Conservation (phyloP, 768 basidiomycete species). For the Russula sp. region DNA sequence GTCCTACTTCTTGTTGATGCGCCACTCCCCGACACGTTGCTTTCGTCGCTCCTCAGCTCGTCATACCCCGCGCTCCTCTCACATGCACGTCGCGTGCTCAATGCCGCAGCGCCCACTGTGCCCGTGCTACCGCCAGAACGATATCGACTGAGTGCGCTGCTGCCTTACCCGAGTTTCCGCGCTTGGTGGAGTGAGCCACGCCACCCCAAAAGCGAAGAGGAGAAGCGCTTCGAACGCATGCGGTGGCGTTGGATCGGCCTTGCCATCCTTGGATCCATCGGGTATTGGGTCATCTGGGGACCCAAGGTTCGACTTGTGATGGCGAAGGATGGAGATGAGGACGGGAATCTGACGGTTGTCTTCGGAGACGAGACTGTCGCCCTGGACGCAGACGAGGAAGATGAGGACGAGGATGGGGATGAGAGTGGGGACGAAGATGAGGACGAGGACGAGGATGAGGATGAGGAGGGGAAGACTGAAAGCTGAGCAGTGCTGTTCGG, state of each 20-base stretch:
- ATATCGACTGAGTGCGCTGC: slow-evolving; percentile 33
- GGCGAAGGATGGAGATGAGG: slow-evolving; percentile 6
- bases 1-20: slow-evolving; percentile 53
- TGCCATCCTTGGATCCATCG: slow-evolving; percentile 37
- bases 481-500: background rate
- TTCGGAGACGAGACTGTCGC: background rate
- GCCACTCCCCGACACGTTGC: slow-evolving; percentile 54
- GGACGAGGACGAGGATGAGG: background rate
- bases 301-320: slow-evolving; percentile 6
- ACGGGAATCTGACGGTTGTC: slow-evolving; percentile 5
- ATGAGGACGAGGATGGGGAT: slow-evolving; percentile 19
- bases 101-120: slow-evolving; percentile 29
- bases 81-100: slow-evolving; percentile 50
- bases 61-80: slow-evolving; percentile 52
- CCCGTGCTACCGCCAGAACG: slow-evolving; percentile 28
- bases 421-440: slow-evolving; percentile 6
- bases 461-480: background rate
- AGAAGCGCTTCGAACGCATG: slow-evolving; percentile 42
- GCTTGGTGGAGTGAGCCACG: slow-evolving; percentile 30
- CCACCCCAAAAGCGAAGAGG: slow-evolving; percentile 35
- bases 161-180: slow-evolving; percentile 17
- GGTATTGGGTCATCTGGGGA: slow-evolving; percentile 29
- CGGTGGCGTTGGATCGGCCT: slow-evolving; percentile 50
- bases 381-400: slow-evolving; percentile 19
- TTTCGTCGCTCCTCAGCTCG: slow-evolving; percentile 48